These are phyloP conservation scores for Xylaria castorea DNA, from an alignment of 495 filamentous ascomycete species.

Conservation along the genomic window DNA sequence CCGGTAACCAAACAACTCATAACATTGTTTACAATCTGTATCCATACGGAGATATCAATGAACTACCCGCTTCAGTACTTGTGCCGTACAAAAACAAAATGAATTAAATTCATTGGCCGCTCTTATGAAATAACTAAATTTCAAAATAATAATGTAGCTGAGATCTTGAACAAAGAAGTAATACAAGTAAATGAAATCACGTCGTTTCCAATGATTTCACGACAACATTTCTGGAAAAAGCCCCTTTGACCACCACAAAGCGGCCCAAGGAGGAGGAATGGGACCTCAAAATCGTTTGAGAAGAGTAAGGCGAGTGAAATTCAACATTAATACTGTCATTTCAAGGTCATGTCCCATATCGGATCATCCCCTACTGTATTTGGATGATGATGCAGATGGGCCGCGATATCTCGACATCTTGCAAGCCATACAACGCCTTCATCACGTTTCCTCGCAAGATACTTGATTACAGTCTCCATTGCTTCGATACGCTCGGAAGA, in stretches of 20 bases:
- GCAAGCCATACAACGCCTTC: slow-evolving; percentile 8
- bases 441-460: slow-evolving; percentile 10
- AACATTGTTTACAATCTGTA: too few relatives aligned
- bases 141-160: too few relatives aligned
- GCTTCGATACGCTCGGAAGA: background rate
- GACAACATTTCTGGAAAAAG: background rate
- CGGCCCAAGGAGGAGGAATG: background rate
- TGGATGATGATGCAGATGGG: slow-evolving; percentile 10
- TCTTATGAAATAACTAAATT: too few relatives aligned
- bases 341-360: background rate
- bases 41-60: too few relatives aligned
- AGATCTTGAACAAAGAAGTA: too few relatives aligned
- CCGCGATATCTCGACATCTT: slow-evolving; percentile 3
- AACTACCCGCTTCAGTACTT: too few relatives aligned
- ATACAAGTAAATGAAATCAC: background rate
- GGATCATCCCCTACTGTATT: background rate
- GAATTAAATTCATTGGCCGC: too few relatives aligned
- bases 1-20: too few relatives aligned
- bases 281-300: too few relatives aligned
- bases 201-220: background rate
- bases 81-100: too few relatives aligned
- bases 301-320: background rate
- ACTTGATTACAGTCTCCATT: slow-evolving; percentile 1
- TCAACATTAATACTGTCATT: background rate
- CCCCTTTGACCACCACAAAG: background rate